Base-by-base conservation (phyloP, 1,284 basidiomycete species). In the Ustilago trichophora region DNA sequence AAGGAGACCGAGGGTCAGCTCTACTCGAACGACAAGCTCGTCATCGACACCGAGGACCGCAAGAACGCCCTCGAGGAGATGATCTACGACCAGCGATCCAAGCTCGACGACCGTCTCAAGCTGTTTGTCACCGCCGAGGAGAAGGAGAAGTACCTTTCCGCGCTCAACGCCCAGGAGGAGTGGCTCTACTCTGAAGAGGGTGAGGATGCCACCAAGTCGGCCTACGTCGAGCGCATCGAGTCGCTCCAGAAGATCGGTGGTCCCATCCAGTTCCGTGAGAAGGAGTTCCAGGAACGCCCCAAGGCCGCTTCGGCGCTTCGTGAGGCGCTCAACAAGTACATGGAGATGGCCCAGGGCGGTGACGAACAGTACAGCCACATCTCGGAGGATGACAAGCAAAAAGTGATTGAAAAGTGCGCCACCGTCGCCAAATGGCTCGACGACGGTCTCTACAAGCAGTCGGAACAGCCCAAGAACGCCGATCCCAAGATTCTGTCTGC, bases 111-210 rank as follows among this genome's bases (percentile, higher is more conserved):
- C 48, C 69, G 76, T n/a, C 73, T 63, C 69, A 64, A 69, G 38
- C 48, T 63, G 11, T 80, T 73, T 34, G 73, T 78, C 34, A 74
- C 76, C 27, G 25, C 76, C 19, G 53, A 75, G n/a, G 78, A 80
- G 60, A 80, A 80, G 75, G 75, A 78, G 22, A 65, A 73, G 60
- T 72, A 75, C 51, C 67, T 80, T 6, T 47, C 52, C n/a, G 68
- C 68, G 27, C 70, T 80, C 25, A 72, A 67, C 46, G 73, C 70
- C 13, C 60, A 75, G 42, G 78, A 80, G 68, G 78, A 80, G 60
- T 80, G 78, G 78, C 70, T 80, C 22, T 80, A 80, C 75, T 72
- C 75, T 25, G 78, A 80, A 22, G 77, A 80, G 49, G 78, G 78
- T 36, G 78, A 80, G 57, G 78, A 80, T 33, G 78, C 78, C 21